Conservation (phyloP, 345 rosid genomes). For the Barbarea vulgaris region DNA sequence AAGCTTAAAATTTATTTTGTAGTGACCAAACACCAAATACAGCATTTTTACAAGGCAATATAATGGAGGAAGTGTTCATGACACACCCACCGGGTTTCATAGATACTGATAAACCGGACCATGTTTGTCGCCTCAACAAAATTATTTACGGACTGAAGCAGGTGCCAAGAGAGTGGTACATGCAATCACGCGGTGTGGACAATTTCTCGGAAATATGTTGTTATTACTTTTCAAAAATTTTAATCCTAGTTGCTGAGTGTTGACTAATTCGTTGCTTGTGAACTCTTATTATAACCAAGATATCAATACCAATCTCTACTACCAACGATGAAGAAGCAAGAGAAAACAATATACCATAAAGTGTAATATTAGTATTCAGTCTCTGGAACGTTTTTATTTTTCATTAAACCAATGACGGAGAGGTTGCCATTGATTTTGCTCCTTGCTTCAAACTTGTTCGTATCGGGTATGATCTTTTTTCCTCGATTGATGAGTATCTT, state of each 20-base stretch:
- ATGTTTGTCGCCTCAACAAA: no score
- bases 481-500: not conserved
- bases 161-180: no score
- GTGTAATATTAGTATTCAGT: not conserved
- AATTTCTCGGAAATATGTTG: not conserved
- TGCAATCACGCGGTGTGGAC: not conserved
- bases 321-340: not conserved
- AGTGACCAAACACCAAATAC: no score
- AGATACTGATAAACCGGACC: no score
- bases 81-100: no score
- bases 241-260: not conserved
- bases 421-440: not conserved
- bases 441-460: conserved; percentile 2
- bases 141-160: no score
- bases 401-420: not conserved
- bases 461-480: not conserved
- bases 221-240: no score
- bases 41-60: no score
- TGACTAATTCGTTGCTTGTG: not conserved
- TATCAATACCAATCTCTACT: not conserved
- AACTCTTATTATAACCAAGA: not conserved
- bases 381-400: not conserved
- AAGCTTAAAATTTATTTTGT: no score
- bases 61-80: no score
- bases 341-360: not conserved